Base-by-base conservation (phyloP, 1,284 basidiomycete species). In the Tilletia indica region DNA sequence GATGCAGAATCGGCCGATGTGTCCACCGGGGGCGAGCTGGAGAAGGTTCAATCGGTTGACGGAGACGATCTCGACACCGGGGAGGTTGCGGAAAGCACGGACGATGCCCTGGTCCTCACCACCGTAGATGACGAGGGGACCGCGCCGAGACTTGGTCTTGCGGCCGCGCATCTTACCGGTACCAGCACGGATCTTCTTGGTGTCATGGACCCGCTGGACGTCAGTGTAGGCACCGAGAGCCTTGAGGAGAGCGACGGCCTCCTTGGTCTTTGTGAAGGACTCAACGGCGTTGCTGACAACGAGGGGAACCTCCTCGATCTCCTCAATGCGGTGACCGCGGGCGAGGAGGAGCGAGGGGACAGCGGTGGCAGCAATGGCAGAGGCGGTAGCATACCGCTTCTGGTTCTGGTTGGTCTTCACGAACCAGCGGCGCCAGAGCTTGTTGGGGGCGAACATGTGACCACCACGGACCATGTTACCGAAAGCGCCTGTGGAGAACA, bases 331-430 rank as follows among this genome's bases (percentile, higher is more conserved):
- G 90, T 99, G 97, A 75, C 97, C 97, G 82, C 97, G 96, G 73
- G 97, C 97, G 80, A 99, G 93, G 83, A 99, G 94, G 84, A 99
- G 92, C 72, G 97, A 96, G 71, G 97, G 96, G 76, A 99, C 91
- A 67, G 96, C 96, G 74, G 97, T 97, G 31, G 97, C 97, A 73
- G 97, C 97, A 75, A 99, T 90, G 71, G 96, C 97, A 79, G 97
- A 99, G 78, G 97, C 96, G 78, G 93, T 91, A 73, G 97, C 97
- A 87, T 94, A 99, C 81, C 97, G 93, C 86, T 93, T 93, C 88
- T 99, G 96, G 89, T 96, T 97, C 89, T 95, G 93, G 91, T 97
- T 97, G 78, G 94, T 93, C 90, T 98, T 99, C 89, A 99, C 92
- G 88, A 98, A 96, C 97, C 97, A 99, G 86, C 92, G 96, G 87